Evolutionary conservation across 495 filamentous ascomycete species (phyloP).

Genomic region (Penicillium bovifimosum): DNA sequence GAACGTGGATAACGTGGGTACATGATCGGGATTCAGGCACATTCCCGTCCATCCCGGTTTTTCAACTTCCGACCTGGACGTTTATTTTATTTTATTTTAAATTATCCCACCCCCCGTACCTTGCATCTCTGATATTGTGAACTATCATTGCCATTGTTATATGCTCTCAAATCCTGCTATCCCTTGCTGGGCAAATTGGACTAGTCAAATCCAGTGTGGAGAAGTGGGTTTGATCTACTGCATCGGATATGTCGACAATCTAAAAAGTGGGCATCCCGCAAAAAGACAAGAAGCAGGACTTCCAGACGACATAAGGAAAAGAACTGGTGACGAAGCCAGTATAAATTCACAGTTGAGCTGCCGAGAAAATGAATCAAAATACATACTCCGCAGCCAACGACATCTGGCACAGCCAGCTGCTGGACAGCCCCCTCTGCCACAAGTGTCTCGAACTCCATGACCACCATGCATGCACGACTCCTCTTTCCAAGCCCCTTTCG

Average conservation of each 20-base stretch:
- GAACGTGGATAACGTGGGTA: constrained; percentile 12
- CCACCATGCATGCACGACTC: constrained; percentile 17
- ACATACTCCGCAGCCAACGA: constrained; percentile 8
- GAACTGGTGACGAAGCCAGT: not conserved
- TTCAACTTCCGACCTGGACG: too few relatives aligned
- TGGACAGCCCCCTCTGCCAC: constrained; percentile 18
- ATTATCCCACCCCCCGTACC: not conserved
- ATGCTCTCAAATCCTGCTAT: not conserved
- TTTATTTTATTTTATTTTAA: not conserved
- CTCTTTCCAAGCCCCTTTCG: constrained; percentile 13
- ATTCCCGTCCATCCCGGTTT: constrained; percentile 9
- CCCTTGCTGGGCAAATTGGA: constrained; percentile 4
- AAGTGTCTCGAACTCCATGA: constrained; percentile 13
- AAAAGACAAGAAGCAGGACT: constrained; percentile 7
- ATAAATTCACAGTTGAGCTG: not conserved
- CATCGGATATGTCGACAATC: constrained; percentile 7
- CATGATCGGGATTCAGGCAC: constrained; percentile 9
- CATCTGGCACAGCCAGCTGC: constrained; percentile 15
- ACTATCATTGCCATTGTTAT: not conserved
- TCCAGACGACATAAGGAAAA: constrained; percentile 1
- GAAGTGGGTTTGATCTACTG: constrained; percentile 9
- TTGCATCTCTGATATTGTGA: constrained; percentile 4
- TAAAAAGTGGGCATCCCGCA: not conserved
- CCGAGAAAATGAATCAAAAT: constrained; percentile 8
- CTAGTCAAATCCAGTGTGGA: constrained; percentile 6